Evolutionary conservation across 345 rosid species (phyloP).

Genomic region (Citrus sinensis): DNA sequence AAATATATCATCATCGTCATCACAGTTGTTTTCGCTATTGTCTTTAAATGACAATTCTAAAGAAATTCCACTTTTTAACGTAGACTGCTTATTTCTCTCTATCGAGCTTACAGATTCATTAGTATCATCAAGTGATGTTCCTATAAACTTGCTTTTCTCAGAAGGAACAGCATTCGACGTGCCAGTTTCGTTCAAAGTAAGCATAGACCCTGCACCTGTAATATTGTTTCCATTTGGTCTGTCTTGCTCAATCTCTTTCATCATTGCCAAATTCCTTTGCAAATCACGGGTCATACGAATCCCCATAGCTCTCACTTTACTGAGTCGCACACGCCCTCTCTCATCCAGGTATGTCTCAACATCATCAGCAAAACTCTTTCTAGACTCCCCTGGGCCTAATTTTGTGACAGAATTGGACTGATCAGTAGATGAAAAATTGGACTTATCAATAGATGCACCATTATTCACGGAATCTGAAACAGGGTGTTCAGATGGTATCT

Average conservation of each 20-base stretch:
- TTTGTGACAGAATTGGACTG: slow-evolving; percentile 40
- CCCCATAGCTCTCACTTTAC: slow-evolving; percentile 86
- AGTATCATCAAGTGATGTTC: slow-evolving; percentile 26
- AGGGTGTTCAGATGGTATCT: slow-evolving; percentile 20
- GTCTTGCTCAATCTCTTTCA: slow-evolving; percentile 75
- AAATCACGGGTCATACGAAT: slow-evolving; percentile 94
- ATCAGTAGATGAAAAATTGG: slow-evolving; percentile 31
- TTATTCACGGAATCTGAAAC: slow-evolving; percentile 29
- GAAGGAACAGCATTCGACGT: slow-evolving; percentile 28
- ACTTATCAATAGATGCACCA: slow-evolving; percentile 29
- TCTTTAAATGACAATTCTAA: slow-evolving; percentile 78
- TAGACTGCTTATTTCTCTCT: slow-evolving; percentile 26
- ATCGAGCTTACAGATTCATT: slow-evolving; percentile 32
- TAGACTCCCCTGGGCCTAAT: slow-evolving; percentile 33
- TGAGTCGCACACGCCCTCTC: slow-evolving; percentile 68
- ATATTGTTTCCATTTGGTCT: slow-evolving; percentile 18
- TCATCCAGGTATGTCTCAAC: slow-evolving; percentile 82
- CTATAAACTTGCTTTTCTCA: slow-evolving; percentile 29
- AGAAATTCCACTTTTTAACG: slow-evolving; percentile 29
- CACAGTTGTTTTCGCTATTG: slow-evolving; percentile 38
- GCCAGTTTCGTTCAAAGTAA: slow-evolving; percentile 22
- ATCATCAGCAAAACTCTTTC: slow-evolving; percentile 44
- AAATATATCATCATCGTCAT: slow-evolving; percentile 65
- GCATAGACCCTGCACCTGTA: slow-evolving; percentile 22
- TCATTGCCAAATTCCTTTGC: slow-evolving; percentile 88